These are phyloP conservation scores for Vitis hybrid DNA, from an alignment of 177 flowering plant species.

Conservation along the genomic window DNA sequence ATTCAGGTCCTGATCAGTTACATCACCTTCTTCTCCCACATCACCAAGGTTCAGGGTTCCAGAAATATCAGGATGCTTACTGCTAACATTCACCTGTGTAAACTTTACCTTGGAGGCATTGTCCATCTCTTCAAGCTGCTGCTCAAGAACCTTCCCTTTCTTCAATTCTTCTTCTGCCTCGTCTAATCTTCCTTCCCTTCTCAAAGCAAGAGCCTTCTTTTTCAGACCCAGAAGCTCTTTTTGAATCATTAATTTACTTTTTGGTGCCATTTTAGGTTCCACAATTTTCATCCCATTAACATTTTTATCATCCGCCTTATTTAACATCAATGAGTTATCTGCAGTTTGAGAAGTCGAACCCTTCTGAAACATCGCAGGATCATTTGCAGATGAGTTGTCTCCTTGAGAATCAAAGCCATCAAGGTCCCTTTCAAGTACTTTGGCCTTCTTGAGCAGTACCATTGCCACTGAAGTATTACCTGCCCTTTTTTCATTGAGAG, in stretches of 20 bases:
- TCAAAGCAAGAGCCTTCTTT: slow-evolving; percentile 80
- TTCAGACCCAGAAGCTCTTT: slow-evolving; percentile 74
- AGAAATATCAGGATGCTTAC: slow-evolving; percentile 24
- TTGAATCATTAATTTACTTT: slow-evolving; percentile 65
- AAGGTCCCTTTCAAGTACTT: slow-evolving; percentile 59
- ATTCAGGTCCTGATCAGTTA: slow-evolving; percentile 59
- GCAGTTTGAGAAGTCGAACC: slow-evolving; percentile 12
- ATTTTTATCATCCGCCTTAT: slow-evolving; percentile 15
- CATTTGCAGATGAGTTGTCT: neutral
- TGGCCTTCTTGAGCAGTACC: slow-evolving; percentile 69
- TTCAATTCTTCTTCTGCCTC: slow-evolving; percentile 84
- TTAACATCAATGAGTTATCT: slow-evolving; percentile 6
- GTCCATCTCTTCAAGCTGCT: slow-evolving; percentile 71
- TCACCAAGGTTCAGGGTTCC: slow-evolving; percentile 17
- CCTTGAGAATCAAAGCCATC: slow-evolving; percentile 28
- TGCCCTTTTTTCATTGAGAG: slow-evolving; percentile 60
- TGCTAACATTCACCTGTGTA: slow-evolving; percentile 10
- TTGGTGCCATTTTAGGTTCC: slow-evolving; percentile 31
- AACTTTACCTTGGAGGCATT: slow-evolving; percentile 28
- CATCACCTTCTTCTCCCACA: slow-evolving; percentile 36
- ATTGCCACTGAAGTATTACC: slow-evolving; percentile 74
- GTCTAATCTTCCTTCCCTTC: slow-evolving; percentile 74
- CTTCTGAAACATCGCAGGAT: slow-evolving; percentile 11
- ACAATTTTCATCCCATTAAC: neutral
- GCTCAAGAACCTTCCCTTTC: slow-evolving; percentile 72